These are phyloP conservation scores for Rhizopogon rudus DNA, from an alignment of 768 basidiomycete genomes.

Conservation along the genomic window DNA sequence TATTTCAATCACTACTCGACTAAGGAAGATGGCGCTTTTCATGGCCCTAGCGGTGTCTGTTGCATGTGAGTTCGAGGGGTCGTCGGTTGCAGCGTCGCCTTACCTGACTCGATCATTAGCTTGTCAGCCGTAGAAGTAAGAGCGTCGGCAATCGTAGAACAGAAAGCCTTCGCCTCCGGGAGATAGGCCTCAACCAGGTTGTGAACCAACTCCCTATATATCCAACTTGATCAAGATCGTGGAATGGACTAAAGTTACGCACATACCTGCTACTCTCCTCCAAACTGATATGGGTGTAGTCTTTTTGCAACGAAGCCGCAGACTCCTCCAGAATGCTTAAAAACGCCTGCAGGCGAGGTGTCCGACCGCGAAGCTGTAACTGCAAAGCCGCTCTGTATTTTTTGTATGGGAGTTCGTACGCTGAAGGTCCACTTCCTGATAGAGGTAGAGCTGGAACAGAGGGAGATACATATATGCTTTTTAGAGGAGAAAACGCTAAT, in stretches of 20 bases:
- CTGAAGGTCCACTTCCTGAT: slow-evolving; percentile 27
- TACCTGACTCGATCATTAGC: slow-evolving; percentile 31
- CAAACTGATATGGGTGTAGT: slow-evolving; percentile 43
- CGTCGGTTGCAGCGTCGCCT: slow-evolving; percentile 7
- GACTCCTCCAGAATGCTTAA: slow-evolving; percentile 56
- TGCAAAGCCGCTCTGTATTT: slow-evolving; percentile 58
- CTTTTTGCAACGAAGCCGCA: slow-evolving; percentile 52
- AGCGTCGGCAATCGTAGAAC: slow-evolving; percentile 34
- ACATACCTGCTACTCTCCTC: slow-evolving; percentile 42
- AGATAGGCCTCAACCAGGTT: slow-evolving; percentile 42
- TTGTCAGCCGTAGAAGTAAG: slow-evolving; percentile 34
- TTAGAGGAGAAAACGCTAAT: slow-evolving; percentile 47
- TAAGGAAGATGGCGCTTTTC: slow-evolving; percentile 40
- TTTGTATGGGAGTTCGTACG: slow-evolving; percentile 44
- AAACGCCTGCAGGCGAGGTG: slow-evolving; percentile 53
- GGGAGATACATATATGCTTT: slow-evolving; percentile 52
- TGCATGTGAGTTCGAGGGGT: slow-evolving; percentile 5
- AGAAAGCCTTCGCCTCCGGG: slow-evolving; percentile 46
- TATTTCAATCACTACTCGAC: slow-evolving; percentile 45
- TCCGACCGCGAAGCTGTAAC: slow-evolving; percentile 62
- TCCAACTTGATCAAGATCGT: slow-evolving; percentile 1
- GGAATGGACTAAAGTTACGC: not conserved
- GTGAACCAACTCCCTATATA: slow-evolving; percentile 34
- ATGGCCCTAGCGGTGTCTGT: slow-evolving; percentile 15
- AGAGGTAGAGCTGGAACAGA: slow-evolving; percentile 43